These are phyloP conservation scores for Rutstroemia sp. DNA, from an alignment of 2,329 filamentous ascomycete species.

Conservation along the genomic window DNA sequence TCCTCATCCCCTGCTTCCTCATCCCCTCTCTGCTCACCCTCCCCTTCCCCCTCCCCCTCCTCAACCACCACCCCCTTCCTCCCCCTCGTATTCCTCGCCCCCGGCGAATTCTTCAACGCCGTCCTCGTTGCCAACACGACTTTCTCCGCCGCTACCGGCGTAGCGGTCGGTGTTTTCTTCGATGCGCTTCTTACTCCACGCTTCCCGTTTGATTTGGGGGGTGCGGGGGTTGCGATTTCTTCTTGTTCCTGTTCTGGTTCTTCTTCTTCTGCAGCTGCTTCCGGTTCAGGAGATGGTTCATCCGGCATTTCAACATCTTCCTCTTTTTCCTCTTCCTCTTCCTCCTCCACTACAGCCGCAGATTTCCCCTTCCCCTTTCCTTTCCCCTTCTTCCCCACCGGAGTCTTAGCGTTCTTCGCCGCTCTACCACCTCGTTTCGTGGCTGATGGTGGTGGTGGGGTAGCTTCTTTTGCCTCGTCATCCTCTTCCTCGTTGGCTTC, in stretches of 20 bases:
- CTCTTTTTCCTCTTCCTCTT: constrained; percentile 23
- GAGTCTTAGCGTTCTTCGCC: neutral
- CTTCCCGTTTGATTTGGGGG: constrained; percentile 6
- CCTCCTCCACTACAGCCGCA: constrained; percentile 1
- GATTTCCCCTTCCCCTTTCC: neutral
- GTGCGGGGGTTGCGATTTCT: constrained; percentile 11
- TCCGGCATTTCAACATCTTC: constrained; percentile 4
- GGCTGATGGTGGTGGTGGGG: neutral
- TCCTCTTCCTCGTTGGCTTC: constrained; percentile 6
- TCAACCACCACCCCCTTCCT: neutral
- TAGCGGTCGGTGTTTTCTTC: constrained; percentile 8
- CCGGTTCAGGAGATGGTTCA: neutral
- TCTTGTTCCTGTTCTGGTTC: constrained; percentile 8
- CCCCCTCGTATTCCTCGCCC: constrained; percentile 2
- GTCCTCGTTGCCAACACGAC: neutral
- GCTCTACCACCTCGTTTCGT: neutral
- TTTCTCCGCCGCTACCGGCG: constrained; percentile 6
- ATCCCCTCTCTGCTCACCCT: neutral
- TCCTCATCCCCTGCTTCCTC: constrained; percentile 1
- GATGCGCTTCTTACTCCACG: neutral
- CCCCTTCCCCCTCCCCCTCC: neutral
- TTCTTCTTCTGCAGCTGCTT: constrained; percentile 2
- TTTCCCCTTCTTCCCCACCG: neutral
- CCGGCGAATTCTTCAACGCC: neutral
- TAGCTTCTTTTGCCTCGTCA: constrained; percentile 1